Conservation (phyloP, 164 flowering plant species). For the Aristolochia contorta region DNA sequence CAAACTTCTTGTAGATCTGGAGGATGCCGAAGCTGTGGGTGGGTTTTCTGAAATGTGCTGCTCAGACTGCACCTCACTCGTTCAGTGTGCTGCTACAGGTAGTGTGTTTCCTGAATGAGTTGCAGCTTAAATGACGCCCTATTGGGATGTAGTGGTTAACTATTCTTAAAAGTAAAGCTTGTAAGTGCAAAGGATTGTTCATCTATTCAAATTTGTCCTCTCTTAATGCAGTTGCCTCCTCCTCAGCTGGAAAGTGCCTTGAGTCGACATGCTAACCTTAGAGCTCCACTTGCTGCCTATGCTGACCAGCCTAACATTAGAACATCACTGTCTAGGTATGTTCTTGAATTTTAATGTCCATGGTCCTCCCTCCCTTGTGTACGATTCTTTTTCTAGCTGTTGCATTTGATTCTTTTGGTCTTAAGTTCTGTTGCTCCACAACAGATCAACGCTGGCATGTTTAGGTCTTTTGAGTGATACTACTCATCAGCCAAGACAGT, state of each 20-base stretch:
- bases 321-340: conserved; percentile 65
- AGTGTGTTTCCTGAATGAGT: conserved; percentile 4
- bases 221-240: conserved; percentile 73
- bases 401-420: not conserved
- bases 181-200: not conserved
- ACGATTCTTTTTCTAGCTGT: not conserved
- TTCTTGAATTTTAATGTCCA: not conserved
- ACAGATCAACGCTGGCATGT: conserved; percentile 54
- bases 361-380: not conserved
- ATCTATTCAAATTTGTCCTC: not conserved
- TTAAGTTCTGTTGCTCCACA: conserved; percentile 4
- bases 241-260: conserved; percentile 83
- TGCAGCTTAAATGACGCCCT: no score
- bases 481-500: conserved; percentile 30
- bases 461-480: conserved; percentile 70
- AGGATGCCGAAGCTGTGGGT: conserved; percentile 97
- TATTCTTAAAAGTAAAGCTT: not conserved
- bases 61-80: conserved; percentile 96
- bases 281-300: conserved; percentile 61
- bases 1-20: conserved; percentile 58
- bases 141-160: no score
- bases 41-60: conserved; percentile 90
- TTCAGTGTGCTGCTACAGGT: conserved; percentile 80
- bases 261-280: conserved; percentile 54
- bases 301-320: conserved; percentile 59